phyloP scores from a whole-genome alignment of 768 basidiomycete genomes.

The Erythrobasidium yunnanense region DNA sequence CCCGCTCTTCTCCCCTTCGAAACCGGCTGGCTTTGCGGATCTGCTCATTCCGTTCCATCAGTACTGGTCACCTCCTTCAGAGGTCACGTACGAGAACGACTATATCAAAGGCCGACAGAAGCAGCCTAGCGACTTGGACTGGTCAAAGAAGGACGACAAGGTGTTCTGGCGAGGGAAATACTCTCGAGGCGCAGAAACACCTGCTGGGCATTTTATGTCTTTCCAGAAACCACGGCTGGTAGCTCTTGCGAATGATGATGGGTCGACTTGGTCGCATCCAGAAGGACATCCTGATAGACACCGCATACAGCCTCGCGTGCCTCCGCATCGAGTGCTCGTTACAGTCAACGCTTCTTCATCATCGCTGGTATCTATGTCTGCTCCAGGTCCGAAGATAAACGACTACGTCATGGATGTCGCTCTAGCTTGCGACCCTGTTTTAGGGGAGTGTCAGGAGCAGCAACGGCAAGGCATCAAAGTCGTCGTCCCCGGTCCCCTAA shows the following conservation, averaged over 20 bases:
- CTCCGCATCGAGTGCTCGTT: constrained; percentile 31
- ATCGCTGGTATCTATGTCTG: constrained; percentile 47
- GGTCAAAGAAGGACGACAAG: constrained; percentile 72
- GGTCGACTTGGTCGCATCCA: background rate
- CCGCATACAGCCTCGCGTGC: constrained; percentile 14
- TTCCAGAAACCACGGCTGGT: constrained; percentile 40
- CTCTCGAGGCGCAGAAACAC: constrained; percentile 54
- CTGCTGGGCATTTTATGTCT: constrained; percentile 33
- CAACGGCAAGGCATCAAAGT: constrained; percentile 37
- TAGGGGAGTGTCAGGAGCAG: constrained; percentile 37
- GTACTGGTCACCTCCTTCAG: constrained; percentile 51
- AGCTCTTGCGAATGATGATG: constrained; percentile 35
- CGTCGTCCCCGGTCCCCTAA: constrained; percentile 53
- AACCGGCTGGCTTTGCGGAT: constrained; percentile 71
- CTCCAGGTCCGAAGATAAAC: constrained; percentile 58
- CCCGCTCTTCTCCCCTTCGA: constrained; percentile 88
- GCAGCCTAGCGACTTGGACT: constrained; percentile 65
- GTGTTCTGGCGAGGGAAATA: constrained; percentile 95
- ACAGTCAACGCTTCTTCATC: constrained; percentile 45
- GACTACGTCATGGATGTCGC: constrained; percentile 75
- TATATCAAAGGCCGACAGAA: constrained; percentile 32
- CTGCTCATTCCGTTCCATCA: constrained; percentile 94
- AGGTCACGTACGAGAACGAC: constrained; percentile 38
- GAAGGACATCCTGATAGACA: background rate
- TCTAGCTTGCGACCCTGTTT: constrained; percentile 36